phyloP scores from a whole-genome alignment of 192 early-diverging fungal genomes.

The Coemansia pectinata region DNA sequence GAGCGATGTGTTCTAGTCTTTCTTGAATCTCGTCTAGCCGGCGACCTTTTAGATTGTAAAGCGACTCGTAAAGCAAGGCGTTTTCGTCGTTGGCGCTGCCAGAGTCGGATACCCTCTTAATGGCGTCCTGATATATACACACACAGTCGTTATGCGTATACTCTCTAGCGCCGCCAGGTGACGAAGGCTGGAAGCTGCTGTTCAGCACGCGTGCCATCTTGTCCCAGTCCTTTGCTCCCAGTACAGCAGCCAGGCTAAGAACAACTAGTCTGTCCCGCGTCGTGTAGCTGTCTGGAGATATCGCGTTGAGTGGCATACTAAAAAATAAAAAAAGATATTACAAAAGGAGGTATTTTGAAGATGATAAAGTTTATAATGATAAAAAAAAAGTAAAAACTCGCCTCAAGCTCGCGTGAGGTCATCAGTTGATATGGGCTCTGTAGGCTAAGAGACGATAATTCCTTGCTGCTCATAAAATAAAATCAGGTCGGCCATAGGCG shows the following conservation, averaged over 20 bases:
- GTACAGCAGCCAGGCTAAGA: slow-evolving; percentile 26
- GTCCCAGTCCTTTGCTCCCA: slow-evolving; percentile 30
- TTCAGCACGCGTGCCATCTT: slow-evolving; percentile 14
- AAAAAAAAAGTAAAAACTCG: neutral
- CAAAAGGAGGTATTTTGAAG: neutral
- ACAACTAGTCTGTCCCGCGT: slow-evolving; percentile 37
- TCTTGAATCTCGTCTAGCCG: slow-evolving; percentile 36
- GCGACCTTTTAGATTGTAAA: slow-evolving; percentile 18
- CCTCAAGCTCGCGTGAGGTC: neutral
- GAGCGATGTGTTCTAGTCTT: slow-evolving; percentile 17
- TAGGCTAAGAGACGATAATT: slow-evolving; percentile 18
- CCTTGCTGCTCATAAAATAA: slow-evolving; percentile 52
- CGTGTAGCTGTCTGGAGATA: slow-evolving; percentile 12
- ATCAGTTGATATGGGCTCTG: slow-evolving; percentile 7
- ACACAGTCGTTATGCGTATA: slow-evolving; percentile 29
- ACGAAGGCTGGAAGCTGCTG: neutral
- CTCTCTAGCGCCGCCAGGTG: neutral
- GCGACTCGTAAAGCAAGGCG: slow-evolving; percentile 8
- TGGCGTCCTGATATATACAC: slow-evolving; percentile 20
- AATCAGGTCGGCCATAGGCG: slow-evolving; percentile 79
- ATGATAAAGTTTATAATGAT: neutral
- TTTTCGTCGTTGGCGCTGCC: neutral
- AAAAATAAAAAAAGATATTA: neutral
- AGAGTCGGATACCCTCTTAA: neutral
- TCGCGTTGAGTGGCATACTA: slow-evolving; percentile 9